Evolutionary conservation across 345 rosid genomes (phyloP), one percentile per base, ranked within the genome.

Genomic region (Salix caprea): DNA sequence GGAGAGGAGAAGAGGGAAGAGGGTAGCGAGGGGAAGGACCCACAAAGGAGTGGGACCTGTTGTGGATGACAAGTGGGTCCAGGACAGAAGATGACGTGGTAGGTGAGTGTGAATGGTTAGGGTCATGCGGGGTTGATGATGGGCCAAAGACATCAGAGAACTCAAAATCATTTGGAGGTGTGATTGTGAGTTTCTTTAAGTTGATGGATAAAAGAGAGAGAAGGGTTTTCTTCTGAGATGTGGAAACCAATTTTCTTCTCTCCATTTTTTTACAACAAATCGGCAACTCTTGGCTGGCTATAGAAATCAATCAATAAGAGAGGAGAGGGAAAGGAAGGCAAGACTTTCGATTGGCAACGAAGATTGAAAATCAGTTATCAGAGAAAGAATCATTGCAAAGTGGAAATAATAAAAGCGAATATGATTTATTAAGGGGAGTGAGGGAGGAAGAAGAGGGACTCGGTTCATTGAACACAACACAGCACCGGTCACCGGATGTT

Each of bases 21-120:
- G 89, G 65, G 85, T 67, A 88, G 62, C 95, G 95, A 70, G 92
- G 92, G 58, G 95, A 91, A 26, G 95, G 95, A 10, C 95, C 95
- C 30, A 91, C 86, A 66, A 84, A 91, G 71, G 92, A 91, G 88
- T 89, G 95, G 79, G 92, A 89, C 62, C 92, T 82, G 86, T 82
- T 77, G 78, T 87, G 89, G 79, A 91, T 89, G 26, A 91, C 88
- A 11, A 3, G 87, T 4, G 92, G 92, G 70, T 88, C 86, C 10
- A 87, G 13, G 0, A 86, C 77, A 13, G 87, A 78, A 10, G 75
- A 6, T 7, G 79, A 42, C 36, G 65, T 52, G 10, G 81, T 74
- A n/a, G 79, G 60, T 7, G 84, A 76, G 4, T 76, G 73, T 40
- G 82, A 79, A 66, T 70, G 85, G 80, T 36, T 50, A 5, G 58